These are phyloP conservation scores for Acephala macrosclerotiorum DNA, from an alignment of 2,329 filamentous ascomycete genomes.

Conservation along the genomic window DNA sequence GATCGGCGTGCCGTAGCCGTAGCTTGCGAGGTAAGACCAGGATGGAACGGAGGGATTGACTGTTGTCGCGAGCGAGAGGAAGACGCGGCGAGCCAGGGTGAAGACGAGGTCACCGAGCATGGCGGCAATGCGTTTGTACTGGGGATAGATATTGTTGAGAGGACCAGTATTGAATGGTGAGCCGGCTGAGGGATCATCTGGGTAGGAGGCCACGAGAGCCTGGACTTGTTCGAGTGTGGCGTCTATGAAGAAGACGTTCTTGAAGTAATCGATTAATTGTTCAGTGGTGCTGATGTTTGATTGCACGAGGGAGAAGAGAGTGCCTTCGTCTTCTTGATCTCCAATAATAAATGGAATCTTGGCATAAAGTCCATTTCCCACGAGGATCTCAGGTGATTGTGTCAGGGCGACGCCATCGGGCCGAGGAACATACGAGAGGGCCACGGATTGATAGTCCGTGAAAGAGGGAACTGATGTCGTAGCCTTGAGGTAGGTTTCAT, in stretches of 20 bases:
- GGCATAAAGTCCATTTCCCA: conserved; percentile 59
- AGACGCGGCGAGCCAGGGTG: conserved; percentile 72
- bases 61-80: conserved; percentile 57
- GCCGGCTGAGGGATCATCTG: conserved; percentile 56
- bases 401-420: conserved; percentile 72
- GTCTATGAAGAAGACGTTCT: conserved; percentile 63
- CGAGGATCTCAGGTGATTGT: conserved; percentile 67
- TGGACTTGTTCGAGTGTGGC: conserved; percentile 60
- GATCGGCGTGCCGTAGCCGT: conserved; percentile 74
- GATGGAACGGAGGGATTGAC: conserved; percentile 64
- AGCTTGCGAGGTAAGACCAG: conserved; percentile 80
- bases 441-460: conserved; percentile 71
- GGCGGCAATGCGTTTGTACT: conserved; percentile 79
- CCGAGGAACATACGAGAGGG: conserved; percentile 76
- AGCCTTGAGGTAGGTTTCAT: conserved; percentile 68
- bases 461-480: conserved; percentile 74
- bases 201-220: conserved; percentile 68
- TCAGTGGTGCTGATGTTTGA: conserved; percentile 68
- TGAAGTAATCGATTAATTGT: conserved; percentile 68
- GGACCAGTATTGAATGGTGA: conserved; percentile 75
- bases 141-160: conserved; percentile 76
- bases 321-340: conserved; percentile 83
- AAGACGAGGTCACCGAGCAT: conserved; percentile 80
- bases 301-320: conserved; percentile 75
- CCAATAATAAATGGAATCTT: conserved; percentile 72